Percentiles rank a stretch among this genome's conserved stretches.
Evolutionary conservation across 441 rosid species (phyloP).

Genomic region (Adansonia gregorii): DNA sequence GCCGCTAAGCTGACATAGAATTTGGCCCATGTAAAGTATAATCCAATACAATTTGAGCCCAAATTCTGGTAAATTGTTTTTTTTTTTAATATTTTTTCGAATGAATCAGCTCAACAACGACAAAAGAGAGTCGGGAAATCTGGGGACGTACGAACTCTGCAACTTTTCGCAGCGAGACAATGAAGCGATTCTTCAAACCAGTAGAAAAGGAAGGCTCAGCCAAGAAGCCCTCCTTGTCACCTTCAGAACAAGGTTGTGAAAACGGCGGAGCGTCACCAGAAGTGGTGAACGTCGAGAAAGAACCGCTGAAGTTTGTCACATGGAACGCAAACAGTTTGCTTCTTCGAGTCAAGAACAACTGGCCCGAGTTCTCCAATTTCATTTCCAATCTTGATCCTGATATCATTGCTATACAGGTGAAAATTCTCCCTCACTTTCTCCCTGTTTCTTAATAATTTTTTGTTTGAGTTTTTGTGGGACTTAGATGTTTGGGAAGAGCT

Average conservation of each 20-base stretch:
- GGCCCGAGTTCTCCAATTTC: slow-evolving; percentile 78
- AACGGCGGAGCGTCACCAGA: slow-evolving; percentile 30
- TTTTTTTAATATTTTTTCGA: background rate
- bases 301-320: slow-evolving; percentile 80
- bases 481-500: background rate
- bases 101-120: background rate
- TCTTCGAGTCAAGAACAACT: slow-evolving; percentile 89
- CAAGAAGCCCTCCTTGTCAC: slow-evolving; percentile 65
- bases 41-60: background rate
- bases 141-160: slow-evolving; percentile 6
- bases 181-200: slow-evolving; percentile 96
- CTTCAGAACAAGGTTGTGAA: slow-evolving; percentile 36
- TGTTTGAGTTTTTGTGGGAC: background rate
- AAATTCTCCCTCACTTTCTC: background rate
- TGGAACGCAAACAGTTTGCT: slow-evolving; percentile 99
- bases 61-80: background rate
- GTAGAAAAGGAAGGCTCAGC: slow-evolving; percentile 75
- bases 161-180: slow-evolving; percentile 25
- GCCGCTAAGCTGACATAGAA: background rate
- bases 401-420: slow-evolving; percentile 86
- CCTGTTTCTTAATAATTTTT: background rate
- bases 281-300: slow-evolving; percentile 38
- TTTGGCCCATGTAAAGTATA: background rate
- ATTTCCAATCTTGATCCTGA: slow-evolving; percentile 74
- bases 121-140: background rate